Conservation (phyloP, 768 basidiomycete genomes). For the Tephrocybe sp. region DNA sequence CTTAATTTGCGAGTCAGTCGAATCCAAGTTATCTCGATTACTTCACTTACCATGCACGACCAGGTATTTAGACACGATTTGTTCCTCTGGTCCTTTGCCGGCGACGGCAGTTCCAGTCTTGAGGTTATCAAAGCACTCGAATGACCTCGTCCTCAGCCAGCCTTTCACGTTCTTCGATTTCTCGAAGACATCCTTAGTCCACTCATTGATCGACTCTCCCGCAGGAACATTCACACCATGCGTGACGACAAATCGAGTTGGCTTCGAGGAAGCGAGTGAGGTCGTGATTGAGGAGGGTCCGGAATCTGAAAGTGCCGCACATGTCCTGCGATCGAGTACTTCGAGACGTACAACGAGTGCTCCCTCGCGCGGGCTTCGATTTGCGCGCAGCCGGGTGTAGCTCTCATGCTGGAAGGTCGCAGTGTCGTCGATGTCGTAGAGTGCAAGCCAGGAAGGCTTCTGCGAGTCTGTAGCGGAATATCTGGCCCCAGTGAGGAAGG, state of each 20-base stretch:
- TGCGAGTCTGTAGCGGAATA: conserved; percentile 36
- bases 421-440: conserved; percentile 48
- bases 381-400: conserved; percentile 44
- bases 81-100: conserved; percentile 26
- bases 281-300: conserved; percentile 31
- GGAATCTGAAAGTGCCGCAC: conserved; percentile 33
- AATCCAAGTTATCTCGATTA: neutral
- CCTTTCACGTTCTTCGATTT: conserved; percentile 25
- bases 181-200: conserved; percentile 22
- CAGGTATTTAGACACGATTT: conserved; percentile 35
- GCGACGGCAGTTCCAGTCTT: conserved; percentile 30
- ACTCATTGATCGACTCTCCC: conserved; percentile 18
- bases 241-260: conserved; percentile 30
- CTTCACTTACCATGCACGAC: conserved; percentile 37
- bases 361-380: conserved; percentile 44
- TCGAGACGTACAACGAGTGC: conserved; percentile 41
- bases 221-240: conserved; percentile 27
- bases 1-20: conserved; percentile 11
- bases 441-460: conserved; percentile 45
- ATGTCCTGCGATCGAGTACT: conserved; percentile 43
- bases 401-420: conserved; percentile 39
- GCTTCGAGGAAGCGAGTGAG: conserved; percentile 29
- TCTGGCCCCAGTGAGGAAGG: conserved; percentile 50
- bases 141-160: conserved; percentile 40
- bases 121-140: conserved; percentile 40